These are phyloP conservation scores for Fragilariopsis cylindrus DNA, from an alignment of 108 stramenopile genomes.

Conservation along the genomic window DNA sequence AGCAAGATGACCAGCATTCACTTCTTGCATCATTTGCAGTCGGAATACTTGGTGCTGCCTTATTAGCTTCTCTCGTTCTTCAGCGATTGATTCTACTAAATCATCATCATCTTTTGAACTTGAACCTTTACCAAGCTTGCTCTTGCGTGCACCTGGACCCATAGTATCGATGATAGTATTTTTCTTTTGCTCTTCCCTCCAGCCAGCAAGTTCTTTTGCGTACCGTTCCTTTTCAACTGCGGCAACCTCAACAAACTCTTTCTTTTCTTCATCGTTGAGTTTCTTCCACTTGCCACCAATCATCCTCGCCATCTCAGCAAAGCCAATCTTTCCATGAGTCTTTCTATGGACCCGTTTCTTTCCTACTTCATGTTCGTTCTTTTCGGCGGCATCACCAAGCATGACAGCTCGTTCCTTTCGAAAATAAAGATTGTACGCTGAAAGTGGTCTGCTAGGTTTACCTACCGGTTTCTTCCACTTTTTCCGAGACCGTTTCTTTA, in stretches of 20 bases:
- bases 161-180: constrained; percentile 4
- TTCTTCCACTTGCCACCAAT: constrained; percentile 67
- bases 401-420: constrained; percentile 36
- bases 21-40: constrained; percentile 15
- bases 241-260: constrained; percentile 29
- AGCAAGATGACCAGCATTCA: background rate
- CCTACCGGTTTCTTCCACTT: constrained; percentile 46
- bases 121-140: background rate
- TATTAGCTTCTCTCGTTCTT: constrained; percentile 1
- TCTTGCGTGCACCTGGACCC: background rate
- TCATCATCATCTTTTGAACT: background rate
- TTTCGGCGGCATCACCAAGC: constrained; percentile 37
- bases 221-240: constrained; percentile 41
- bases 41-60: constrained; percentile 5
- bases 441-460: constrained; percentile 42
- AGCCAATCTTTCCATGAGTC: constrained; percentile 80
- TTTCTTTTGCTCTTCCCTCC: constrained; percentile 38
- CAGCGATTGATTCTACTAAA: background rate
- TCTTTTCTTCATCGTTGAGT: constrained; percentile 18
- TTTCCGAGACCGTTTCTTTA: constrained; percentile 36
- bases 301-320: constrained; percentile 66
- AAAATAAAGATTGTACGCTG: constrained; percentile 47
- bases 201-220: constrained; percentile 30
- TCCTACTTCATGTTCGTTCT: constrained; percentile 17
- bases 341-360: constrained; percentile 68